These are phyloP conservation scores for Hebeloma cylindrosporum DNA, from an alignment of 768 basidiomycete genomes.

Conservation along the genomic window DNA sequence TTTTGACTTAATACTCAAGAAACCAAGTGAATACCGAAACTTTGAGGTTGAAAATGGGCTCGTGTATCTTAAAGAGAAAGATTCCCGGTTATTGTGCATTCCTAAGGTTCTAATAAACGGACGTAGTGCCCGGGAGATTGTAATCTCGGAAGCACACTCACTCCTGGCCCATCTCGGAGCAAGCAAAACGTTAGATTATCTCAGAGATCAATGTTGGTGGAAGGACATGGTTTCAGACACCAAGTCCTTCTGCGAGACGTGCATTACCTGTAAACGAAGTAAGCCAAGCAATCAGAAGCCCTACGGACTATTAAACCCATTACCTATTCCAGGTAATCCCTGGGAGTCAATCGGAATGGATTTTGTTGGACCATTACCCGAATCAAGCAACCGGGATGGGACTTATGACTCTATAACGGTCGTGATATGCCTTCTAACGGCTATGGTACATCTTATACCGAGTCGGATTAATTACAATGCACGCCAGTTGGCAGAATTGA, in stretches of 20 bases:
- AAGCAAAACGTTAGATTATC: slow-evolving; percentile 31
- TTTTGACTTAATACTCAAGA: no score
- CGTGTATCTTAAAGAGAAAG: slow-evolving; percentile 13
- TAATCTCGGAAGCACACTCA: slow-evolving; percentile 38
- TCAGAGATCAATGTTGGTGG: slow-evolving; percentile 40
- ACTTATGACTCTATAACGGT: slow-evolving; percentile 11
- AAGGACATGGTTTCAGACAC: slow-evolving; percentile 31
- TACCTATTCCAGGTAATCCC: slow-evolving; percentile 6
- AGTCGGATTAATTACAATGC: slow-evolving; percentile 8
- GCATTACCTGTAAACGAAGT: slow-evolving; percentile 18
- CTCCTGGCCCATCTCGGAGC: slow-evolving; percentile 39
- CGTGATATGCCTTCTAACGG: slow-evolving; percentile 9
- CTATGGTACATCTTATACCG: slow-evolving; percentile 15
- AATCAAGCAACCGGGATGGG: slow-evolving; percentile 7
- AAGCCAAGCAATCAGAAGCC: slow-evolving; percentile 27
- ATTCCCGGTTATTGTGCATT: slow-evolving; percentile 18
- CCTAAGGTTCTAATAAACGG: slow-evolving; percentile 18
- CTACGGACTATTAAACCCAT: slow-evolving; percentile 17
- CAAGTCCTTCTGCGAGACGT: slow-evolving; percentile 27
- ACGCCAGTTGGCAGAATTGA: slow-evolving; percentile 9
- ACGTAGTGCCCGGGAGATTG: slow-evolving; percentile 23
- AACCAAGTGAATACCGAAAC: no score
- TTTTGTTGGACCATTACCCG: slow-evolving; percentile 16
- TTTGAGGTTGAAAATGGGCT: no score
- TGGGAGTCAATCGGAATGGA: slow-evolving; percentile 19